These are phyloP conservation scores for Carex pumila DNA, from an alignment of 176 grass and related monocot species.

Conservation along the genomic window DNA sequence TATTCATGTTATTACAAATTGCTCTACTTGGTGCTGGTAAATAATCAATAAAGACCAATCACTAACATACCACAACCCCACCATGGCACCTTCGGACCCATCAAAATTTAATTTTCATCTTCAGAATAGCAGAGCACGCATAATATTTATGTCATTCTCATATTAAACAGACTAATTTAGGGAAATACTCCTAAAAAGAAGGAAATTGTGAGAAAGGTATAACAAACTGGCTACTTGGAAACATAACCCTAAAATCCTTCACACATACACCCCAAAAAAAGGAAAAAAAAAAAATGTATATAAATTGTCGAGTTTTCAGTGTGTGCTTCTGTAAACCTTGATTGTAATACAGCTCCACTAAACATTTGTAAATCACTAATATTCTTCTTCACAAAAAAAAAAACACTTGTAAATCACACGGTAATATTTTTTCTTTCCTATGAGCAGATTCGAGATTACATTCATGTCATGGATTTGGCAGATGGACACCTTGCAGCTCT, in stretches of 20 bases:
- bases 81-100: neutral
- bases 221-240: neutral
- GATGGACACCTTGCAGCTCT: constrained; percentile 86
- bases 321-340: neutral
- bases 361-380: neutral
- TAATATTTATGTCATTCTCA: neutral
- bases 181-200: neutral
- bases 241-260: neutral
- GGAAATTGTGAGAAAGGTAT: neutral
- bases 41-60: neutral
- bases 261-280: neutral
- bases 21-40: neutral
- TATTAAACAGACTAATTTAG: neutral
- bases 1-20: neutral
- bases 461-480: constrained; percentile 90
- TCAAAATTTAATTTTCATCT: neutral
- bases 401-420: neutral
- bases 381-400: too few relatives aligned
- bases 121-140: neutral
- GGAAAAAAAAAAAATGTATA: neutral
- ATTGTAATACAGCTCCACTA: neutral
- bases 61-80: neutral
- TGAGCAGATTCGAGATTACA: constrained; percentile 76
- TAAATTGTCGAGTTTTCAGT: neutral
- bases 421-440: neutral